phyloP scores from a whole-genome alignment of 345 rosid genomes.

The Geranium brycei region DNA sequence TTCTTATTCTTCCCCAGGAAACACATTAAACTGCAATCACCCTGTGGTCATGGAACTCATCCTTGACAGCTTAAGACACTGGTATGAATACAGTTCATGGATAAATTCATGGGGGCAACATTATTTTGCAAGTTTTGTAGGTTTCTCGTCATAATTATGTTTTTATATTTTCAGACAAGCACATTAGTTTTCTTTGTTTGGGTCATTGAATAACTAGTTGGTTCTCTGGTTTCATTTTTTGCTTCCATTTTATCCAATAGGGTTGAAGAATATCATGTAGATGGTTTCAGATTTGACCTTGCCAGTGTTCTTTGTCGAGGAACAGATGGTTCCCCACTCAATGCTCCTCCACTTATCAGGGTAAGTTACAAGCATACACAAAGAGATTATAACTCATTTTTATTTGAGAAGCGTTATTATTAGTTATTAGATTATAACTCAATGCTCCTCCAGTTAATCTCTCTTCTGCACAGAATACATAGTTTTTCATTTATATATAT shows the following conservation, averaged over 20 bases:
- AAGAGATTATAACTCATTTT: no score
- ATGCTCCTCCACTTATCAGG: slow-evolving; percentile 69
- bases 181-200: neutral
- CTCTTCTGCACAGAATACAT: no score
- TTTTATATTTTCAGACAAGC: no score
- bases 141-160: neutral
- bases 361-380: slow-evolving; percentile 24
- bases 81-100: slow-evolving; percentile 34
- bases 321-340: slow-evolving; percentile 76
- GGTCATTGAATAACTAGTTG: neutral
- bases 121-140: neutral
- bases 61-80: slow-evolving; percentile 84
- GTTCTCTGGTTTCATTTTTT: neutral
- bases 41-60: slow-evolving; percentile 84
- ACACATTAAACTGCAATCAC: slow-evolving; percentile 82
- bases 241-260: slow-evolving; percentile 22
- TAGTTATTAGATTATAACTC: no score
- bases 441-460: no score
- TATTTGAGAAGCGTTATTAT: no score
- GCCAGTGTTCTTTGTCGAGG: slow-evolving; percentile 92
- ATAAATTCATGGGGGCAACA: neutral
- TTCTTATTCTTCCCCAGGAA: slow-evolving; percentile 46
- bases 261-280: slow-evolving; percentile 78
- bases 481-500: no score
- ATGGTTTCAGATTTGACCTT: slow-evolving; percentile 94